Conservation (phyloP, 176 grass and related monocot genomes). For the Pontederia paniculata region DNA sequence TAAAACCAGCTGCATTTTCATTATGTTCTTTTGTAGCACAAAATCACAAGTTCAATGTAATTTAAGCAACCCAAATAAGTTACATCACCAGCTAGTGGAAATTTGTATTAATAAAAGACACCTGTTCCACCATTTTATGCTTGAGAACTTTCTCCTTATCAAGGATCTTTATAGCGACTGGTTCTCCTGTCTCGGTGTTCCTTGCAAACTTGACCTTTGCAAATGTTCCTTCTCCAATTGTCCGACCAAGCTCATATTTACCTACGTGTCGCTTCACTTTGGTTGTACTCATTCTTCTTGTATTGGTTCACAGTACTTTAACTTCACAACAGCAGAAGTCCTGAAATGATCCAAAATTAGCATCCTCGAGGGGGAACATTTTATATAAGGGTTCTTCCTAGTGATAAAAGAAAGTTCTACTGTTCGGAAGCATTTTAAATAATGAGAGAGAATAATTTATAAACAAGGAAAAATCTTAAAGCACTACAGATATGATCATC, state of each 20-base stretch:
- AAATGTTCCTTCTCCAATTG: slow-evolving; percentile 87
- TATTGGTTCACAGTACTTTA: background rate
- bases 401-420: no score
- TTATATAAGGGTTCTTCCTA: background rate
- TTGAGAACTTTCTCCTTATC: slow-evolving; percentile 94
- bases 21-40: no score
- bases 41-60: no score
- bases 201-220: slow-evolving; percentile 88
- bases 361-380: background rate
- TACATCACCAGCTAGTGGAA: background rate
- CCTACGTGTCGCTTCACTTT: slow-evolving; percentile 90
- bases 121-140: slow-evolving; percentile 89
- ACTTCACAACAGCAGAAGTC: no score
- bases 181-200: slow-evolving; percentile 63
- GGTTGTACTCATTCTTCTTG: slow-evolving; percentile 16
- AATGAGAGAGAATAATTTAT: background rate
- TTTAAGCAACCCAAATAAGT: background rate
- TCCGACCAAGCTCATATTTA: slow-evolving; percentile 88
- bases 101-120: slow-evolving; percentile 21
- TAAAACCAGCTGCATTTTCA: no score
- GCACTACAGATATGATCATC: no score
- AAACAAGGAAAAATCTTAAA: no score
- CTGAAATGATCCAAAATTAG: background rate
- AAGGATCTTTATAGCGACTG: slow-evolving; percentile 94
- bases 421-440: no score